Evolutionary conservation across 768 basidiomycete genomes (phyloP).

Genomic region (Termitomyces sp.): DNA sequence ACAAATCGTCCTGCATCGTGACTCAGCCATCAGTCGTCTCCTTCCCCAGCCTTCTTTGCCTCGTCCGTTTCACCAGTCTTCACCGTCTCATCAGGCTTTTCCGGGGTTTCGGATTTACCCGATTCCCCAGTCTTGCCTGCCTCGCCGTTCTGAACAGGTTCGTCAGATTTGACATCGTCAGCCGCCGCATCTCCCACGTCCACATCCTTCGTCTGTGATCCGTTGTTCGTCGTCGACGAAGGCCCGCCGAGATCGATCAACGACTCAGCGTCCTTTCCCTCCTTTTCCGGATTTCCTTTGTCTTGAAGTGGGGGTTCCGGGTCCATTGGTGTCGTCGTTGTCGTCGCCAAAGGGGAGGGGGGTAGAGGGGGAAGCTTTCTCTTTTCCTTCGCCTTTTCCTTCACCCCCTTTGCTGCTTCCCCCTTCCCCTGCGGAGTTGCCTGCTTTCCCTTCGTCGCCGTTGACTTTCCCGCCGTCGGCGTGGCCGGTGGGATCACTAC

Average conservation of each 20-base stretch:
- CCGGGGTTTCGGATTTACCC: not conserved
- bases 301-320: not conserved
- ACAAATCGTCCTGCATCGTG: conserved; percentile 4
- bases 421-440: no score
- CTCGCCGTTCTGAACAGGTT: not conserved
- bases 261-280: not conserved
- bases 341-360: not conserved
- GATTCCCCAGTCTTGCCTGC: not conserved
- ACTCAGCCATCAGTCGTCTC: not conserved
- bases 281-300: not conserved
- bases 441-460: not conserved
- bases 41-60: not conserved
- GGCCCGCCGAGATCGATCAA: not conserved
- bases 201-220: no score
- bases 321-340: not conserved
- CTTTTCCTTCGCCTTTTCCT: not conserved
- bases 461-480: conserved; percentile 5
- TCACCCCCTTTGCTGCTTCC: not conserved
- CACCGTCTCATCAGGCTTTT: not conserved
- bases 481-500: not conserved
- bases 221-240: no score
- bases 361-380: not conserved
- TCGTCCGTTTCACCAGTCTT: not conserved
- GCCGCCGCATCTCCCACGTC: not conserved
- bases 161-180: not conserved